These are phyloP conservation scores for Rhynchosporium agropyri DNA, from an alignment of 2,329 filamentous ascomycete species.

Conservation along the genomic window DNA sequence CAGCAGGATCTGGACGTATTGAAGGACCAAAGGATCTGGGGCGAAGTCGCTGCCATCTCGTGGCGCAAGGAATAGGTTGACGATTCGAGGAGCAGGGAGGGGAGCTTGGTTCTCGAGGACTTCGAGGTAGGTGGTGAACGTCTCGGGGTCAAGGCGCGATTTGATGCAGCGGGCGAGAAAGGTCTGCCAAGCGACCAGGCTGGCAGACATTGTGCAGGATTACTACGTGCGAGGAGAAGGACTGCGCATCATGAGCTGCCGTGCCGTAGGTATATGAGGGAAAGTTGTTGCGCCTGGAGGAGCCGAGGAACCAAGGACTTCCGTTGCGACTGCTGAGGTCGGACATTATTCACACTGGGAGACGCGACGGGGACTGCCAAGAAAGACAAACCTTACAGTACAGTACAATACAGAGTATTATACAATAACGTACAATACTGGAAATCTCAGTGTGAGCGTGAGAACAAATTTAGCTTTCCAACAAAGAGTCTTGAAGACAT, in stretches of 20 bases:
- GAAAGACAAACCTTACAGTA: too few species aligned
- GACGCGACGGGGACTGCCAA: too few species aligned
- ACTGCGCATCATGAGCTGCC: background rate
- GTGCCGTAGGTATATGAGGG: too few species aligned
- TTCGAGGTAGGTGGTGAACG: slow-evolving; percentile 55
- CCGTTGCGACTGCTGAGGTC: too few species aligned
- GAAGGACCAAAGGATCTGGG: slow-evolving; percentile 61
- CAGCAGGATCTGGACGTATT: slow-evolving; percentile 61
- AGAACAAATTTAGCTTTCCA: too few species aligned
- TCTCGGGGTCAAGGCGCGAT: slow-evolving; percentile 54
- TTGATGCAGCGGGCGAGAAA: slow-evolving; percentile 56
- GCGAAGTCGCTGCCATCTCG: slow-evolving; percentile 48
- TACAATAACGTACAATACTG: too few species aligned
- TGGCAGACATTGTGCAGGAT: slow-evolving; percentile 20
- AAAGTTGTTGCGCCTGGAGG: background rate
- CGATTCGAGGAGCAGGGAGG: slow-evolving; percentile 53
- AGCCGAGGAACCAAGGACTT: background rate
- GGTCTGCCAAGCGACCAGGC: slow-evolving; percentile 24
- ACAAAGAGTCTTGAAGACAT: too few species aligned
- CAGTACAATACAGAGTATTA: too few species aligned
- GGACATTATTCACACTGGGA: too few species aligned
- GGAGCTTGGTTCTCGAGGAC: slow-evolving; percentile 55
- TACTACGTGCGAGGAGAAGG: background rate
- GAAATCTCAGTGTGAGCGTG: too few species aligned
- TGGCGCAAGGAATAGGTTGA: slow-evolving; percentile 62